Conservation (phyloP, 805 yeast genomes). For the Candida morakotiae region DNA sequence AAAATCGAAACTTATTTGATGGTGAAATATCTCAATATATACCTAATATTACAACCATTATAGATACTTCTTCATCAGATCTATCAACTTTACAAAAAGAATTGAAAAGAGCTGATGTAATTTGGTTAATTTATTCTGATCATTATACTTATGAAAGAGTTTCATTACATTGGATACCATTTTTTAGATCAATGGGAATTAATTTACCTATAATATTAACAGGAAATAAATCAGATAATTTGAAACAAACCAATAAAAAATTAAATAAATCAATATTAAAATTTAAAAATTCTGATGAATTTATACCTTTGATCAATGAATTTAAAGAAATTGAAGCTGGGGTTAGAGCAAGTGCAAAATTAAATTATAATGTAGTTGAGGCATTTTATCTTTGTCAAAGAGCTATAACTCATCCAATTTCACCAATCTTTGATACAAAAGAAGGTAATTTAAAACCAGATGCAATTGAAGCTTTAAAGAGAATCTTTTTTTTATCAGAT, state of each 20-base stretch:
- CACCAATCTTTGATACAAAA: constrained; percentile 91
- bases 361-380: constrained; percentile 81
- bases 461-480: constrained; percentile 68
- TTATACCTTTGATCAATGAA: constrained; percentile 80
- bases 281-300: constrained; percentile 60
- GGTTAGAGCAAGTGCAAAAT: constrained; percentile 80
- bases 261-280: constrained; percentile 45
- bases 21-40: constrained; percentile 23
- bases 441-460: constrained; percentile 76
- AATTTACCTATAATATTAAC: constrained; percentile 90
- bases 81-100: constrained; percentile 59
- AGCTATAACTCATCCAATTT: constrained; percentile 87
- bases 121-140: constrained; percentile 92
- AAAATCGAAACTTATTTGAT: background rate
- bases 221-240: constrained; percentile 70
- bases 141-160: constrained; percentile 93
- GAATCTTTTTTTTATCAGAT: constrained; percentile 84
- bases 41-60: constrained; percentile 56
- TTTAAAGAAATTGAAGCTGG: constrained; percentile 94
- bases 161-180: constrained; percentile 90
- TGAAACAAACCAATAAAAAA: no score
- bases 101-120: constrained; percentile 80
- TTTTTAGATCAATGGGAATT: constrained; percentile 88
- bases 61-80: constrained; percentile 79
- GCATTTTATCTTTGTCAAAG: constrained; percentile 91